These are phyloP conservation scores for Aphanomyces astaci DNA, from an alignment of 352 stramenopile genomes.

Conservation along the genomic window DNA sequence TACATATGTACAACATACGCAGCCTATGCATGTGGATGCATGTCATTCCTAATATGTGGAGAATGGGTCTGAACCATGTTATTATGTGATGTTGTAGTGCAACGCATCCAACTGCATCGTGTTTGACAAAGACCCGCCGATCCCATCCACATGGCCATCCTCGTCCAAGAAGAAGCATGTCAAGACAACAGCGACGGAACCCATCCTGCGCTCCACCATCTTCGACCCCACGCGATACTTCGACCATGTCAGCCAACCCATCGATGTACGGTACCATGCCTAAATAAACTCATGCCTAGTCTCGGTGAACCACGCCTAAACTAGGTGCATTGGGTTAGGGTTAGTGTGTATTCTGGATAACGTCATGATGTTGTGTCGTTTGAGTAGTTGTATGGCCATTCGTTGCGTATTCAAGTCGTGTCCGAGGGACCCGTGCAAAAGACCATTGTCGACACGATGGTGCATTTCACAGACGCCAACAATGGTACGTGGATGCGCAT, in stretches of 20 bases:
- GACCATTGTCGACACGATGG: slow-evolving; percentile 15
- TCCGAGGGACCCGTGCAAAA: slow-evolving; percentile 20
- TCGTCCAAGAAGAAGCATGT: background rate
- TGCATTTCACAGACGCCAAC: slow-evolving; percentile 8
- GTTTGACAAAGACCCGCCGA: background rate
- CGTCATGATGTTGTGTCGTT: background rate
- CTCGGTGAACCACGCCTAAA: too few relatives aligned
- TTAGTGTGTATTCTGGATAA: too few relatives aligned
- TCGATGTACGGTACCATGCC: background rate
- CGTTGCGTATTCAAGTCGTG: slow-evolving; percentile 22
- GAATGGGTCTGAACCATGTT: too few relatives aligned
- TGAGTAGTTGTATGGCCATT: slow-evolving; percentile 19
- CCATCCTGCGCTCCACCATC: background rate
- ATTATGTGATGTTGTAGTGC: too few relatives aligned
- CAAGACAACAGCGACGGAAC: background rate
- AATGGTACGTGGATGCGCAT: background rate
- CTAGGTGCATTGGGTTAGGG: too few relatives aligned
- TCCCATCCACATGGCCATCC: too few relatives aligned
- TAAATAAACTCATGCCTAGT: too few relatives aligned
- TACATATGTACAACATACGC: background rate
- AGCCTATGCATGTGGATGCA: too few relatives aligned
- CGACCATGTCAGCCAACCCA: background rate
- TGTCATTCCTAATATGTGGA: too few relatives aligned
- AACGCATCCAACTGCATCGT: slow-evolving; percentile 16
- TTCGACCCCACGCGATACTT: slow-evolving; percentile 21